Evolutionary conservation across 495 filamentous ascomycete genomes (phyloP), one percentile per base, ranked within the genome.

Genomic region (Patellaria atrata): DNA sequence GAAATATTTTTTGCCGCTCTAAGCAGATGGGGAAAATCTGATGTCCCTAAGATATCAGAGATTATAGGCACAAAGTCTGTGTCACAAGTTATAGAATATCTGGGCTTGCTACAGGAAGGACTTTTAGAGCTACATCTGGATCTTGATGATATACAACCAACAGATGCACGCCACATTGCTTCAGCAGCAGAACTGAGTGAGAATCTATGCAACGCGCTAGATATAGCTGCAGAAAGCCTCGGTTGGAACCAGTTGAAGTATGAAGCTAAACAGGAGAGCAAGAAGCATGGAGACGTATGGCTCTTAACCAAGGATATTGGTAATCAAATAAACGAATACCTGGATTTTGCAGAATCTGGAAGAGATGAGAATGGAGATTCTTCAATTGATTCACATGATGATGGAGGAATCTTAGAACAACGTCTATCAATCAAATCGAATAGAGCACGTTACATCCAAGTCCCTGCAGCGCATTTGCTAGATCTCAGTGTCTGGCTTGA

Each of bases 151-250:
- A 14, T 22, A 30, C 15, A 35, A 38, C 0, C 29, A 31, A n/a
- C 22, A 15, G 12, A 30, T 13, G 21, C 15, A 13, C 46, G 38
- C 40, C 65, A 82, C 28, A 47, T 84, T 0, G 73, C 83, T 1
- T 75, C 82, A 16, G 86, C 87, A 0, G 35, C 69, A 2, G 82
- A 94, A 47, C 51, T 94, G 15, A 72, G 71, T 36, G 54, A 63
- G n/a, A 62, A 72, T 36, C 79, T 77, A 44, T 70, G 65, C 37
- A 54, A 53, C 1, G 62, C 67, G n/a, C 64, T 94, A 2, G 80
- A 92, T 33, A 50, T 60, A 26, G 70, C 75, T 18, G 83, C 74
- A 0, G 72, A 82, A 38, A 55, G 58, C 8, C 40, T 89, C 9
- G 57, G 68, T 2, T 44, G 63, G 9, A 57, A 68, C 19, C 72